These are phyloP conservation scores for Wickerhamiella occidentalis DNA, from an alignment of 805 yeast species.

Conservation along the genomic window DNA sequence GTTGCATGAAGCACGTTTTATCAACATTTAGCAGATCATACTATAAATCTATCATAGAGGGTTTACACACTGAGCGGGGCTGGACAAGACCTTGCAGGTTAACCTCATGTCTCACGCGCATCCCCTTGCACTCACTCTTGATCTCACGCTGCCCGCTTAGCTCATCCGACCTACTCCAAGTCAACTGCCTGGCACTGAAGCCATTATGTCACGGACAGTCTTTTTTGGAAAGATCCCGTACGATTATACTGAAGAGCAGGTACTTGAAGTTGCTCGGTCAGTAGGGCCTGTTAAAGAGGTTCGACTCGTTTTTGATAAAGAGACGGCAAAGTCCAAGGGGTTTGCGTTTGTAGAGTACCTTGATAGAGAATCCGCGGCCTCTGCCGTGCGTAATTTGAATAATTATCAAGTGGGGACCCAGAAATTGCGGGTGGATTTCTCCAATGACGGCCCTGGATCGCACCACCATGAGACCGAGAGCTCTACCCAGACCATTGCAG, in stretches of 20 bases:
- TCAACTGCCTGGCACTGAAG: too few species aligned
- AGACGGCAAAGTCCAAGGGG: conserved; percentile 84
- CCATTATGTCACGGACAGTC: conserved; percentile 32
- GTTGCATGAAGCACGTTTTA: too few species aligned
- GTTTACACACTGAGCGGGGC: too few species aligned
- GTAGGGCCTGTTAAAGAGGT: conserved; percentile 78
- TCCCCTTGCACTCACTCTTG: too few species aligned
- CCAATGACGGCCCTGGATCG: conserved; percentile 39
- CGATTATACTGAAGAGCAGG: conserved; percentile 89
- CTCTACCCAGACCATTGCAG: conserved; percentile 14
- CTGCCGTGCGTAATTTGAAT: conserved; percentile 81
- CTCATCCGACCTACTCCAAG: too few species aligned
- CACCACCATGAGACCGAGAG: conserved; percentile 1
- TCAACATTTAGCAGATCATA: too few species aligned
- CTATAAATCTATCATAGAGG: too few species aligned
- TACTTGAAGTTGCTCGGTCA: conserved; percentile 69
- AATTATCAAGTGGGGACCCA: conserved; percentile 66
- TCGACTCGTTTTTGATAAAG: conserved; percentile 71
- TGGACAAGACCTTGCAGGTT: too few species aligned
- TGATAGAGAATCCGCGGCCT: conserved; percentile 74
- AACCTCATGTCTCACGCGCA: too few species aligned
- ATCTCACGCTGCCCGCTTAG: too few species aligned
- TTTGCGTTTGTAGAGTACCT: conserved; percentile 76
- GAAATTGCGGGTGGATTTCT: conserved; percentile 59
- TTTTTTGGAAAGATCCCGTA: conserved; percentile 83